phyloP scores from a whole-genome alignment of 1,284 basidiomycete species.

The Leccinum proximum region DNA sequence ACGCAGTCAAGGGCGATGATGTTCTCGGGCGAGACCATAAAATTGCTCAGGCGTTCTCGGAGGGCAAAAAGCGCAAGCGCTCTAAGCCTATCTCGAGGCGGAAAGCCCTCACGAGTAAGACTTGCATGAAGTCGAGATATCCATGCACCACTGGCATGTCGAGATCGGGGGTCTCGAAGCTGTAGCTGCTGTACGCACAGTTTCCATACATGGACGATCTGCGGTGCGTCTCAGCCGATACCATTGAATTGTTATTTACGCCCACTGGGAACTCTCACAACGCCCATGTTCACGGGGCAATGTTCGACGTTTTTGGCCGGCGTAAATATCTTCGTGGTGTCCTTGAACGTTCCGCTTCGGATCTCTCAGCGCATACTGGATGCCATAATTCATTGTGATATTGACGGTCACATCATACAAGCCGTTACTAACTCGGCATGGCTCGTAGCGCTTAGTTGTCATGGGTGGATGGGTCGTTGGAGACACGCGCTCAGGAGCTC shows the following conservation, averaged over 20 bases:
- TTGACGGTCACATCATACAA: not conserved
- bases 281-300: not conserved
- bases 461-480: not conserved
- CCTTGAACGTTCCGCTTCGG: not conserved
- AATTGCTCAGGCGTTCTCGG: conserved; percentile 80
- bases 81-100: conserved; percentile 61
- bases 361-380: not conserved
- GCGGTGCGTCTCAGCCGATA: not conserved
- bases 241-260: not conserved
- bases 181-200: not conserved
- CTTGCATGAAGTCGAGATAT: not conserved
- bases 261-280: not conserved
- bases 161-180: not conserved
- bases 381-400: not conserved
- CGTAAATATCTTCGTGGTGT: not conserved
- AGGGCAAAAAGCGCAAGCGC: conserved; percentile 87
- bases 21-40: conserved; percentile 86
- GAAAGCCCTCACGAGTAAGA: conserved; percentile 37
- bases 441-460: not conserved
- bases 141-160: not conserved
- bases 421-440: not conserved
- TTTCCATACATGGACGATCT: not conserved
- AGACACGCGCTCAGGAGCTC: not conserved
- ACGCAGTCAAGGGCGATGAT: conserved; percentile 95
- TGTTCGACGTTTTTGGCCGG: not conserved